Evolutionary conservation across 768 basidiomycete genomes (phyloP), one percentile per base, ranked within the genome.

Genomic region (Hericium coralloides): DNA sequence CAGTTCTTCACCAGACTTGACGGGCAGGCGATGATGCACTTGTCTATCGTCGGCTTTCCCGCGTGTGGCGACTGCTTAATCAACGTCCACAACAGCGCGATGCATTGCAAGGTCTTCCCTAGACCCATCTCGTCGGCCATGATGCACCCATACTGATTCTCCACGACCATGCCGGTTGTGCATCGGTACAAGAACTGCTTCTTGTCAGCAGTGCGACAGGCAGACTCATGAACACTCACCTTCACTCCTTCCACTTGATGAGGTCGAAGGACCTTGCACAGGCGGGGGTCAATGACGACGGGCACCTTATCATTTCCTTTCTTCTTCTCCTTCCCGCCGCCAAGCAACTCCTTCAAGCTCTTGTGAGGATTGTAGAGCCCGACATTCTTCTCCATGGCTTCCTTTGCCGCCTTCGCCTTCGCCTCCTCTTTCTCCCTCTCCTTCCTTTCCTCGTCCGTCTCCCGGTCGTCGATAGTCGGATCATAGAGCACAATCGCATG

Each of bases 61-160:
- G 94, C 75, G 53, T 85, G 83, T 0, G 97, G 93, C 0, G 97
- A 98, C 66, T 99, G 97, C 70, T 93, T 97, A 52, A 98, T 73
- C 12, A 98, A 71, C 0, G 95, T 98, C 93, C 95, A 98, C 57
- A 99, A 71, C 18, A 99, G 80, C 2, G 95, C 79, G 59, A 99
- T 98, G 67, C 97, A 98, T 67, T 99, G 97, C 15, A 99, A 77
- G 15, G 95, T 95, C 71, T 97, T 95, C 17, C 92, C 95, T 14
- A 98, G 82, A 65, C 95, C 95, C 95, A 99, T 99, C 71, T 95
- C 95, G 66, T 99, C 95, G 1, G 95, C 95, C 95, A 99, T 98
- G 69, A 99, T 99, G 66, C 95, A 98, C 0, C 91, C 92, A 59
- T 85, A 87, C 59, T 95, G 92, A 64, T 92, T 89, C 48, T 92